Percentiles rank a stretch among this genome's conserved stretches.
Evolutionary conservation across 2,329 filamentous ascomycete genomes (phyloP).

Genomic region (Talaromyces rugulosus): DNA sequence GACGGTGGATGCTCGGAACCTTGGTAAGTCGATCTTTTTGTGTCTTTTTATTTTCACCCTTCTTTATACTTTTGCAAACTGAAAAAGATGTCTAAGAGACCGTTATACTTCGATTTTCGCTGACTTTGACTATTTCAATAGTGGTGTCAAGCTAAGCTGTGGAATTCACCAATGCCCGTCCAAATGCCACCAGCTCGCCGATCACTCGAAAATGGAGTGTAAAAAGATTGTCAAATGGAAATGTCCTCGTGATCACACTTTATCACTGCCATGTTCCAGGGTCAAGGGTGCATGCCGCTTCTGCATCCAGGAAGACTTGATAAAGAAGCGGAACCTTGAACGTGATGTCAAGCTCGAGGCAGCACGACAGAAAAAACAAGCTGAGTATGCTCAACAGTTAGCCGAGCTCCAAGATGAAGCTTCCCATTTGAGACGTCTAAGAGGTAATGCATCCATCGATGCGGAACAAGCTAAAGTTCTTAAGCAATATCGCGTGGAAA

Average conservation of each 20-base stretch:
- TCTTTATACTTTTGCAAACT: not conserved
- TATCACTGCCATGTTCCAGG: slow-evolving; percentile 45
- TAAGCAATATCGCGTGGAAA: slow-evolving; percentile 1
- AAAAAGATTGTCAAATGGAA: slow-evolving; percentile 36
- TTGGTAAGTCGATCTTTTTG: slow-evolving; percentile 48
- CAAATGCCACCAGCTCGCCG: slow-evolving; percentile 58
- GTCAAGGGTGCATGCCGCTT: slow-evolving; percentile 39
- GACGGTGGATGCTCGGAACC: slow-evolving; percentile 65
- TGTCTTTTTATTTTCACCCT: not conserved
- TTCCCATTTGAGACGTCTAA: slow-evolving; percentile 15
- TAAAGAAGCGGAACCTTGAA: slow-evolving; percentile 43
- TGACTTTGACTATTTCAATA: not conserved
- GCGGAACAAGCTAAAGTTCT: slow-evolving; percentile 19
- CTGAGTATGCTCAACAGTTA: slow-evolving; percentile 19
- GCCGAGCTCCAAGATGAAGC: slow-evolving; percentile 23
- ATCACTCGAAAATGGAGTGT: slow-evolving; percentile 57
- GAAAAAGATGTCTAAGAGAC: too few species aligned
- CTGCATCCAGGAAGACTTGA: slow-evolving; percentile 40
- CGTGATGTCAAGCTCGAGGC: slow-evolving; percentile 48
- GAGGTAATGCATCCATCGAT: slow-evolving; percentile 17
- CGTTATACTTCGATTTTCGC: slow-evolving; percentile 9
- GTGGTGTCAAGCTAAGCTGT: slow-evolving; percentile 46
- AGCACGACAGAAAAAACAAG: slow-evolving; percentile 23
- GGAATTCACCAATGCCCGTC: slow-evolving; percentile 55
- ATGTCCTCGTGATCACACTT: slow-evolving; percentile 52